Evolutionary conservation across 176 grass and related monocot genomes (phyloP).

Genomic region (bread wheat (Triticum aestivum)): DNA sequence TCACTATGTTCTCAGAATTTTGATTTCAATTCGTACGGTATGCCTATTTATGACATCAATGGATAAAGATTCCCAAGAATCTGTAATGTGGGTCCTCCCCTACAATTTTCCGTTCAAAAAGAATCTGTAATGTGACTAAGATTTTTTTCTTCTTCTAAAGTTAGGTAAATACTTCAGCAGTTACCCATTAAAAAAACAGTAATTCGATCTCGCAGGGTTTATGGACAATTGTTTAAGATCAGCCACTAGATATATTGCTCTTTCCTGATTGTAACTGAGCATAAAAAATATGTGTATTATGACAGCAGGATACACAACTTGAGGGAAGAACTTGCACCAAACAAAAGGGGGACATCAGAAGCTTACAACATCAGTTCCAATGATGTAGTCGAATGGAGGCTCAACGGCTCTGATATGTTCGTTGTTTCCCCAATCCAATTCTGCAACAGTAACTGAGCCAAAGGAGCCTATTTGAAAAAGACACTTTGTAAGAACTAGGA

Average conservation of each 20-base stretch:
- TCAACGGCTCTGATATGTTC: slow-evolving; percentile 69
- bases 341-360: not conserved
- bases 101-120: not conserved
- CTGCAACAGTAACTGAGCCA: slow-evolving; percentile 66
- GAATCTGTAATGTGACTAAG: not conserved
- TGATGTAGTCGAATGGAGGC: slow-evolving; percentile 95
- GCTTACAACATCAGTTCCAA: slow-evolving; percentile 97
- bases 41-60: not conserved
- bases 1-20: not conserved
- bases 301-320: not conserved
- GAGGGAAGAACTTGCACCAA: not conserved
- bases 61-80: not conserved
- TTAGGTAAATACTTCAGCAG: not conserved
- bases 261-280: not conserved
- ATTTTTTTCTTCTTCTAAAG: not conserved
- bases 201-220: not conserved
- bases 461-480: slow-evolving; percentile 48
- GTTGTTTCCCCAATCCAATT: slow-evolving; percentile 91
- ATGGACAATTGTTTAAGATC: not conserved
- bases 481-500: slow-evolving; percentile 1
- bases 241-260: not conserved
- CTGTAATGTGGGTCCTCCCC: not conserved
- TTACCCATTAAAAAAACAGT: not conserved
- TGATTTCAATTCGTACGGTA: not conserved
- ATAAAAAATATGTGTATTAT: not conserved